Evolutionary conservation across 1,139 yeast genomes (phyloP), one percentile per base, ranked within the genome.

Genomic region (Candida labiduridarum): DNA sequence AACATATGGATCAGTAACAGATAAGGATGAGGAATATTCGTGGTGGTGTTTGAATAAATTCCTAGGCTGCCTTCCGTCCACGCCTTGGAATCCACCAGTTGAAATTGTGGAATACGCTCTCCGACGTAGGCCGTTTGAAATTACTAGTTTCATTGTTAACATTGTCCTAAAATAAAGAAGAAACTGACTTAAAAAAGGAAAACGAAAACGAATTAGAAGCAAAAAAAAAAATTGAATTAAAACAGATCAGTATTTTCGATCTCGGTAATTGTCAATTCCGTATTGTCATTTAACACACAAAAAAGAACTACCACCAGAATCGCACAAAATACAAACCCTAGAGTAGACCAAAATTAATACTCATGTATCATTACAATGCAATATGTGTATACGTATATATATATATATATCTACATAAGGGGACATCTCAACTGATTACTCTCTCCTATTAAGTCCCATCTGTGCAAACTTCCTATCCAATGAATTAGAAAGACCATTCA

Each of bases 1-100:
- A 3, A 76, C 56, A 45, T 77, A 77, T 0, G 94, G 92, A 61
- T 87, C 92, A 0, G 91, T 85, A 14, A 86, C 72, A 1, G 83
- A 60, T 19, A 83, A 44, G 1, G 58, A 62, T 6, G 52, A 46
- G 10, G 44, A 27, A 8, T 16, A 43, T 19, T 18, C n/a, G 3
- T 25, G 11, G 10, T 25, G n/a, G 36, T 27, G 33, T 15, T 27
- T 33, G 16, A 31, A n/a, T n/a, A n/a, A 25, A 7, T 15, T 16
- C 34, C 18, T 39, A 27, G 76, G 76, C n/a, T 61, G 53, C 46
- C 79, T 59, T 4, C 79, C 75, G 11, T 74, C 76, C 6, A 72
- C 73, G 0, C 79, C 80, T 44, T 50, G 56, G 6, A 47, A 15
- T 8, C 56, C 55, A 12, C 56, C 41, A 12, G 54, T 40, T 22